Percentiles rank a stretch among this genome's conserved stretches.
Evolutionary conservation across 805 yeast genomes (phyloP).

Genomic region (Grigorovia transvaalensis): DNA sequence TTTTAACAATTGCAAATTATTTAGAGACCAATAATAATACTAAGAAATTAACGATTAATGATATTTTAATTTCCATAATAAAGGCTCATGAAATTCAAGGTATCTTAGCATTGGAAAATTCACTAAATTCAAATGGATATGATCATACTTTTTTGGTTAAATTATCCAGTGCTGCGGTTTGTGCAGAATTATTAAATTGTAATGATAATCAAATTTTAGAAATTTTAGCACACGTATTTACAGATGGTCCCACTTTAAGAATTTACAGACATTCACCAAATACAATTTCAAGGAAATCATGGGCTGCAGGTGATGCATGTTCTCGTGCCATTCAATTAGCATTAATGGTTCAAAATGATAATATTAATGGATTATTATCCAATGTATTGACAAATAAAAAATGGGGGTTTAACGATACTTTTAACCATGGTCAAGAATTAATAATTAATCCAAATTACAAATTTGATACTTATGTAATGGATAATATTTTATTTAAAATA

Average conservation of each 20-base stretch:
- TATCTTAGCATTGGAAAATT: constrained; percentile 46
- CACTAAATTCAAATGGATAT: constrained; percentile 48
- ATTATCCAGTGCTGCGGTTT: constrained; percentile 52
- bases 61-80: constrained; percentile 46
- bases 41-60: constrained; percentile 37
- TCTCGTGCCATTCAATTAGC: constrained; percentile 49
- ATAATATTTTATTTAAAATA: constrained; percentile 49
- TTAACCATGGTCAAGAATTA: constrained; percentile 43
- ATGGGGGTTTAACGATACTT: constrained; percentile 58
- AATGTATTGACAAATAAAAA: constrained; percentile 46
- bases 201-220: constrained; percentile 41
- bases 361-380: constrained; percentile 43
- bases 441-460: constrained; percentile 37
- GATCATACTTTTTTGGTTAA: constrained; percentile 52
- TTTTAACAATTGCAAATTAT: constrained; percentile 48
- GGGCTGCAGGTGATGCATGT: constrained; percentile 62
- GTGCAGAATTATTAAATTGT: constrained; percentile 44
- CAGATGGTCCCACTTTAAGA: constrained; percentile 48
- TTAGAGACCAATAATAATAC: constrained; percentile 30
- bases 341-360: constrained; percentile 37
- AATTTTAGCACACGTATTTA: constrained; percentile 51
- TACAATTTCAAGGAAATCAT: constrained; percentile 51
- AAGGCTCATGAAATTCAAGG: constrained; percentile 60
- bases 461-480: constrained; percentile 52
- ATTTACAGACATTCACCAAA: constrained; percentile 58